Evolutionary conservation across 352 stramenopile species (phyloP).

Genomic region (Phytophthora fragariae): DNA sequence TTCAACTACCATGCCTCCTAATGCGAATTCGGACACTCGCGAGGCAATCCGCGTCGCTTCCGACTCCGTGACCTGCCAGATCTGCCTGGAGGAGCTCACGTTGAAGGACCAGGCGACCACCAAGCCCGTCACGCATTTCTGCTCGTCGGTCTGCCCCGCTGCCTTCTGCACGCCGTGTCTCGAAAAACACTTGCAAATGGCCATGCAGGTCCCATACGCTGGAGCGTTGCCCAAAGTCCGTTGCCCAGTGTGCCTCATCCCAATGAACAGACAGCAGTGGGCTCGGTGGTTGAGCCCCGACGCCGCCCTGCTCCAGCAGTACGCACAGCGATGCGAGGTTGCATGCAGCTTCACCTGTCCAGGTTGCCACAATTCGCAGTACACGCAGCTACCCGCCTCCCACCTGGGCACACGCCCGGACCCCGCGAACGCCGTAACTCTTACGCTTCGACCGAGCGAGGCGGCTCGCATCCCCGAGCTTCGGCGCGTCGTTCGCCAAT

Average conservation of each 20-base stretch:
- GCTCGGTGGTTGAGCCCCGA: conserved; percentile 10
- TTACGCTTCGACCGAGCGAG: conserved; percentile 18
- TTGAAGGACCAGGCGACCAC: conserved; percentile 4
- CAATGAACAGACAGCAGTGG: conserved; percentile 42
- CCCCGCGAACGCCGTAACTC: conserved; percentile 6
- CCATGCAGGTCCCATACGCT: conserved; percentile 43
- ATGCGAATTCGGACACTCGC: conserved; percentile 3
- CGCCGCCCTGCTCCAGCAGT: conserved; percentile 14
- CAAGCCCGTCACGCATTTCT: conserved; percentile 31
- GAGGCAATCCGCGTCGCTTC: background rate
- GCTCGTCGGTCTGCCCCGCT: conserved; percentile 37
- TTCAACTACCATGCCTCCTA: conserved; percentile 20
- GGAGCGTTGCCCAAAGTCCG: conserved; percentile 50
- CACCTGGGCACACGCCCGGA: conserved; percentile 5
- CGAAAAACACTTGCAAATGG: conserved; percentile 29
- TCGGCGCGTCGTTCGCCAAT: conserved; percentile 24
- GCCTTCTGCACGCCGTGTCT: conserved; percentile 48
- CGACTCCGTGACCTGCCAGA: conserved; percentile 35
- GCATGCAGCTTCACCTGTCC: conserved; percentile 41
- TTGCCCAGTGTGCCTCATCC: conserved; percentile 50
- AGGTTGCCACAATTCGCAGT: conserved; percentile 38
- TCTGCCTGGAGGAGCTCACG: conserved; percentile 47
- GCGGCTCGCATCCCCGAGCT: conserved; percentile 20
- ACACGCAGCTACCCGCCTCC: conserved; percentile 34
- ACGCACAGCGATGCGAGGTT: conserved; percentile 22